Base-by-base conservation (phyloP, 441 rosid species). In the Jatropha podagrica region DNA sequence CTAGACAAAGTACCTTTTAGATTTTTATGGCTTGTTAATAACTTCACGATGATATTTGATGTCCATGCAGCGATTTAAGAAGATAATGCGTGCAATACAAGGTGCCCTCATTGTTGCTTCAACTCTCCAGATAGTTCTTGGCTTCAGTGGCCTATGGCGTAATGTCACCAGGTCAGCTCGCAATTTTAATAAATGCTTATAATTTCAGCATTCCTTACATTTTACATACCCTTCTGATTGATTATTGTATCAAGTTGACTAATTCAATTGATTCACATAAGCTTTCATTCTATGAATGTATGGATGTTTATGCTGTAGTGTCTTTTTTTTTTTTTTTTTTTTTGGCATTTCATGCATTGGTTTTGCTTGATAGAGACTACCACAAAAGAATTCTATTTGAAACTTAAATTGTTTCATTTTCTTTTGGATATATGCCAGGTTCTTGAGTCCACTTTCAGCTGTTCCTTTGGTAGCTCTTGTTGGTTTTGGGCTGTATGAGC, bases 121-220 rank as follows among this genome's bases (percentile, higher is more conserved):
- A 49, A 89, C 93, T 59, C 97, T 95, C 76, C 98, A 95, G 81
- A 95, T 95, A 84, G 92, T 91, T 69, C 92, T 95, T 37, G 99
- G 99, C 55, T 95, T 93, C 86, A 95, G 99, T 82, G 98, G 98
- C 66, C 97, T 95, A 74, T 95, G 99, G 99, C 94, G 98, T 42
- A 95, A 95, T 61, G 96, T 95, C 61, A 51, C 91, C 40, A 91
- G 98, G 99, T 93, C 71, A 71, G 87, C 83, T 68, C 74, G 49
- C 72, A 78, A 46, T 38, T 61, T 27, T 41, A 51, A 71, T 60
- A 72, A 18, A 46, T 68, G 40, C 59, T 74, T 58, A 56, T 71
- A 63, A 63, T 51, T 70, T 51, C 14, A 59, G 18, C 59, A 44
- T 32, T 59, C 15, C 10, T 67, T 68, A 48, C 9, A 27, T 14